A percentile compares a stretch with the other conserved stretches of the same genome.
phyloP scores from a whole-genome alignment of 495 filamentous ascomycete species.

The Xylaria grammica region DNA sequence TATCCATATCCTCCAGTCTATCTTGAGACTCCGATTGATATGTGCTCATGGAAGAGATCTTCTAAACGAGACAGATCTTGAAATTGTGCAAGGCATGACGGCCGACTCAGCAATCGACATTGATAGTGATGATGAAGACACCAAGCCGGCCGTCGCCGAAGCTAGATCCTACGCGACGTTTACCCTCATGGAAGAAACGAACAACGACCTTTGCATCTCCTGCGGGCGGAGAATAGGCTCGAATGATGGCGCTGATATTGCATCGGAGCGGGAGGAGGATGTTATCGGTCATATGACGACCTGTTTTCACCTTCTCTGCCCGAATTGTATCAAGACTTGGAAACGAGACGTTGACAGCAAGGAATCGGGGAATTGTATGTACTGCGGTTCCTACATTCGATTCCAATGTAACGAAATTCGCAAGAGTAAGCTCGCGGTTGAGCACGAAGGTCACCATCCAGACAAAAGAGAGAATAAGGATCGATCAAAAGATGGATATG shows the following conservation, averaged over 20 bases:
- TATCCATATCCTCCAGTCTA: conserved; percentile 86
- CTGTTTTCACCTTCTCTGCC: conserved; percentile 85
- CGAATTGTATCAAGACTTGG: conserved; percentile 66
- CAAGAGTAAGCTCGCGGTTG: conserved; percentile 63
- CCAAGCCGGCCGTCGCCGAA: conserved; percentile 56
- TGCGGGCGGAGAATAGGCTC: conserved; percentile 69
- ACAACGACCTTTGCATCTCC: conserved; percentile 68
- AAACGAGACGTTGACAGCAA: conserved; percentile 44
- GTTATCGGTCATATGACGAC: conserved; percentile 77
- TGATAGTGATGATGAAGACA: conserved; percentile 70
- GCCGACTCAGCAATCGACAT: conserved; percentile 84
- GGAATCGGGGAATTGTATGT: conserved; percentile 56
- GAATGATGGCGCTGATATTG: conserved; percentile 55
- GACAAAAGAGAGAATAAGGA: conserved; percentile 57
- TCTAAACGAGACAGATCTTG: conserved; percentile 79
- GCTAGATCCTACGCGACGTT: conserved; percentile 83
- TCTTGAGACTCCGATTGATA: conserved; percentile 86
- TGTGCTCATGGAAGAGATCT: conserved; percentile 92
- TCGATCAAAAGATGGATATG: conserved; percentile 70
- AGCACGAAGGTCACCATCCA: conserved; percentile 55
- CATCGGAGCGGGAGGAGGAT: conserved; percentile 63
- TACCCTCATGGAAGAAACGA: conserved; percentile 77
- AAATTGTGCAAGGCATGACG: conserved; percentile 76
- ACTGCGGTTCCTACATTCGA: conserved; percentile 67
- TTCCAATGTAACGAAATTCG: conserved; percentile 69